Conservation (phyloP, 2,329 filamentous ascomycete genomes). For the Colletotrichum scovillei region DNA sequence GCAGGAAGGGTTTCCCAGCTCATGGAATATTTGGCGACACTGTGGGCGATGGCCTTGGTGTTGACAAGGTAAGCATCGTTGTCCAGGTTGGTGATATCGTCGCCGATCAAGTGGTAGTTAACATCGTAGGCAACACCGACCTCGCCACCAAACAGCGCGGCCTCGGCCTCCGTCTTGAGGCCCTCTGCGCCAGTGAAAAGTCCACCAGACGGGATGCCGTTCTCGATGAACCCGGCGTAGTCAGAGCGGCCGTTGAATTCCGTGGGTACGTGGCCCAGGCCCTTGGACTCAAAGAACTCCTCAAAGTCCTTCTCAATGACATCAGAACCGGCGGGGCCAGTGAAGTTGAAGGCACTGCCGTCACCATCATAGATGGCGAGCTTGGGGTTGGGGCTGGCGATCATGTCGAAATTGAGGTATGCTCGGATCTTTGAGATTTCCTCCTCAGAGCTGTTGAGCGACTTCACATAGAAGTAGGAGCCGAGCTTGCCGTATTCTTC, state of each 20-base stretch:
- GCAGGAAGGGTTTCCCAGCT: slow-evolving; percentile 50
- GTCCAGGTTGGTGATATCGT: slow-evolving; percentile 52
- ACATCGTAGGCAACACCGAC: slow-evolving; percentile 61
- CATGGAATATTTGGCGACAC: slow-evolving; percentile 53
- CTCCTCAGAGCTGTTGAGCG: slow-evolving; percentile 51
- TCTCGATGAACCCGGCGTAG: slow-evolving; percentile 75
- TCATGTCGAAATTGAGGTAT: slow-evolving; percentile 70
- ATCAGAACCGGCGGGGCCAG: slow-evolving; percentile 66
- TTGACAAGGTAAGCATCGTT: slow-evolving; percentile 58
- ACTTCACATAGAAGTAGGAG: slow-evolving; percentile 61
- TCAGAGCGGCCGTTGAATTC: slow-evolving; percentile 75
- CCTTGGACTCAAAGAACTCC: slow-evolving; percentile 61
- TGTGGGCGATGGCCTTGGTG: slow-evolving; percentile 55
- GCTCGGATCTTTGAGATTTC: slow-evolving; percentile 62
- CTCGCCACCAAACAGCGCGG: slow-evolving; percentile 69
- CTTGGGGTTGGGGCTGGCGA: slow-evolving; percentile 61
- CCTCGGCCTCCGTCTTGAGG: slow-evolving; percentile 71
- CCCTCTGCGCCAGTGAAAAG: slow-evolving; percentile 76
- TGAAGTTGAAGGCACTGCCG: slow-evolving; percentile 68
- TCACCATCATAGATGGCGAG: slow-evolving; percentile 70
- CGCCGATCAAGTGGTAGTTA: slow-evolving; percentile 59
- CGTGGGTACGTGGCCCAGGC: slow-evolving; percentile 65
- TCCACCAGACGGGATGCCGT: slow-evolving; percentile 74
- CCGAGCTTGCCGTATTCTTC: slow-evolving; percentile 62
- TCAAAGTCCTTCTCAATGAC: slow-evolving; percentile 70